Percentiles rank a stretch among this genome's conserved stretches.
Conservation (phyloP, 352 stramenopile genomes). For the Thalassiosira mediterranea region DNA sequence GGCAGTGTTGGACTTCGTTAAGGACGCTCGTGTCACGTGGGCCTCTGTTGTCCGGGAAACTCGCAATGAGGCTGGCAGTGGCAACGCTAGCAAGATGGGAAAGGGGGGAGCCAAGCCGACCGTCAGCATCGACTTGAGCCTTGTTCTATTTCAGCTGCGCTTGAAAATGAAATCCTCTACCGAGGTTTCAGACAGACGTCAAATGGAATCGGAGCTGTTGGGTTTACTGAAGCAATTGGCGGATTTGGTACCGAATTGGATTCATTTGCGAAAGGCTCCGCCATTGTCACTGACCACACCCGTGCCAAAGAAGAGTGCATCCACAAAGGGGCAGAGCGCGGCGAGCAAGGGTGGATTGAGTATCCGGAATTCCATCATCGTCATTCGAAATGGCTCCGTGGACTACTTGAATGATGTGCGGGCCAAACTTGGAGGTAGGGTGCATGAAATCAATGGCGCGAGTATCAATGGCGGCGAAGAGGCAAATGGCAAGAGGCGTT, state of each 20-base stretch:
- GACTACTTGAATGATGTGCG: conserved; percentile 27
- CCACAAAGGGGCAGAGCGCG: not conserved
- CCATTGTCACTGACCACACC: not conserved
- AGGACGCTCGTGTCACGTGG: conserved; percentile 19
- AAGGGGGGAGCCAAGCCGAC: conserved; percentile 1
- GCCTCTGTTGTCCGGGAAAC: conserved; percentile 9
- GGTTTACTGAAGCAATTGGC: conserved; percentile 13
- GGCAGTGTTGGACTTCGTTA: conserved; percentile 21
- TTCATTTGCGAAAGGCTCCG: conserved; percentile 1
- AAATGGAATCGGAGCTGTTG: conserved; percentile 32
- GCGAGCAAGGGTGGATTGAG: not conserved
- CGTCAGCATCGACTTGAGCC: conserved; percentile 21
- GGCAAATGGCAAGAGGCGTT: not conserved
- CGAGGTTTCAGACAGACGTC: conserved; percentile 12
- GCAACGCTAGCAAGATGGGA: conserved; percentile 1
- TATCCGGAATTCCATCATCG: conserved; percentile 22
- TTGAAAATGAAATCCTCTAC: conserved; percentile 16
- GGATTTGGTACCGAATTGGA: conserved; percentile 13
- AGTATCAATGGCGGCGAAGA: not conserved
- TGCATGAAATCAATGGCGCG: not conserved
- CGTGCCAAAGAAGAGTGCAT: not conserved
- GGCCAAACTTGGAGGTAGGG: conserved; percentile 6
- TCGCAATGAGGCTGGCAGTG: not conserved
- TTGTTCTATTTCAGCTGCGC: conserved; percentile 28
- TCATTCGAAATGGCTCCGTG: conserved; percentile 37